Evolutionary conservation across 148 eudicot genomes (phyloP).

Genomic region (Arctostaphylos glauca): DNA sequence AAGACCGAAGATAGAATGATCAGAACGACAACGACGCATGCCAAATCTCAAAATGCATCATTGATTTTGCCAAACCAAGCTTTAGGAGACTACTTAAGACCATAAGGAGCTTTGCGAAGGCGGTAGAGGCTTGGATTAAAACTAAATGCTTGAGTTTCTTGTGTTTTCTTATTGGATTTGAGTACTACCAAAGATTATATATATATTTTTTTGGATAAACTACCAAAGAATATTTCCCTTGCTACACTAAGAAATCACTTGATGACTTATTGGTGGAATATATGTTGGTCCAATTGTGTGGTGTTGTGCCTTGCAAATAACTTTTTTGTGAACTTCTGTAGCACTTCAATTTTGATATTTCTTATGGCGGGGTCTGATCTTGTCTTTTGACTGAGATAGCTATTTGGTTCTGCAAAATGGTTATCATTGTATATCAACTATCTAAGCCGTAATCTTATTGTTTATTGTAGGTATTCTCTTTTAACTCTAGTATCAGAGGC

Average conservation of each 20-base stretch:
- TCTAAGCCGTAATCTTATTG: constrained; percentile 9
- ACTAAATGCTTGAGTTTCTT: not conserved
- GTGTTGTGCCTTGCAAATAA: not conserved
- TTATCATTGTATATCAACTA: not conserved
- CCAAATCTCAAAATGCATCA: too few species aligned
- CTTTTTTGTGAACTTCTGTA: not conserved
- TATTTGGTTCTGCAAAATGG: not conserved
- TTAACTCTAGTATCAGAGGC: constrained; percentile 94
- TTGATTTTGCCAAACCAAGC: too few species aligned
- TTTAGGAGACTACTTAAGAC: too few species aligned
- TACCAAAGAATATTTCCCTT: not conserved
- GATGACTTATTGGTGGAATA: not conserved
- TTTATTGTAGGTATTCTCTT: constrained; percentile 78
- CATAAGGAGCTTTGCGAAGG: too few species aligned
- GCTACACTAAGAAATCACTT: not conserved
- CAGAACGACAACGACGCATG: too few species aligned
- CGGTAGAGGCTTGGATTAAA: not conserved
- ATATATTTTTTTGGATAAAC: not conserved
- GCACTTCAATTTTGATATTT: not conserved
- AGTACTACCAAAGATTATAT: not conserved
- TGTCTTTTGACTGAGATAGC: not conserved
- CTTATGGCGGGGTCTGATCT: not conserved
- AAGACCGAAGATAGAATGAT: too few species aligned
- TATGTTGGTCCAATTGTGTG: not conserved
- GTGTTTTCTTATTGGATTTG: not conserved